Percentiles rank a stretch among this genome's conserved stretches.
Conservation (phyloP, 75 land plant genomes). For the Sequoia sempervirens region DNA sequence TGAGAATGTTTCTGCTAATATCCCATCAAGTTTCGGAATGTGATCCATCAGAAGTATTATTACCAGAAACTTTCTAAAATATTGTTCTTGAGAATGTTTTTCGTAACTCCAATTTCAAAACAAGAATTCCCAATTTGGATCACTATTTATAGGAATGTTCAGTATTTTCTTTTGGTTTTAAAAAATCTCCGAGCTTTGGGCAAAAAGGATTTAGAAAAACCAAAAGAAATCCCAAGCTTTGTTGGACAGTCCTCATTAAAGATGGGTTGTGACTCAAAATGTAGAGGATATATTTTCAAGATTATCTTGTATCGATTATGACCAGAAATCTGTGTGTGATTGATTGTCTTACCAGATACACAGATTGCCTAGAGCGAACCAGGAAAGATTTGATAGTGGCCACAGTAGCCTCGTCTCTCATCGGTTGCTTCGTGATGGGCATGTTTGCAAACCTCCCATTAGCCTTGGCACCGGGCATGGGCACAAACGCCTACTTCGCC, state of each 20-base stretch:
- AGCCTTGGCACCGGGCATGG: constrained; percentile 87
- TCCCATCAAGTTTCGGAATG: too few relatives aligned
- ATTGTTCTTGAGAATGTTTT: neutral
- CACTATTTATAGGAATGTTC: neutral
- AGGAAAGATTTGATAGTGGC: constrained; percentile 71
- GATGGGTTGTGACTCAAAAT: too few relatives aligned
- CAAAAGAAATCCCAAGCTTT: too few relatives aligned
- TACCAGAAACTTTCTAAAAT: too few relatives aligned
- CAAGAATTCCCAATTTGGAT: neutral
- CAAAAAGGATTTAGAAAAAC: too few relatives aligned
- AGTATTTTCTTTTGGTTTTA: too few relatives aligned
- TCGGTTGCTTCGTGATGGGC: constrained; percentile 82
- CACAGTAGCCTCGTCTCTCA: constrained; percentile 64
- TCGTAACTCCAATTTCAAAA: neutral
- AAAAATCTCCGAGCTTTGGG: neutral
- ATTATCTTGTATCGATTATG: too few relatives aligned
- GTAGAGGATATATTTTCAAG: too few relatives aligned
- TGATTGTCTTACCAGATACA: constrained; percentile 16
- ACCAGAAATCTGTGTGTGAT: neutral
- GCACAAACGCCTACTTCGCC: constrained; percentile 84
- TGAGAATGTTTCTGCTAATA: too few relatives aligned
- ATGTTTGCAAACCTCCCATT: constrained; percentile 72
- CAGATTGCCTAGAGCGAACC: constrained; percentile 42
- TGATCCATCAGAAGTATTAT: too few relatives aligned
- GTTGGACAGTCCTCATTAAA: too few relatives aligned